These are phyloP conservation scores for Centella asiatica DNA, from an alignment of 129 eudicot genomes.

Conservation along the genomic window DNA sequence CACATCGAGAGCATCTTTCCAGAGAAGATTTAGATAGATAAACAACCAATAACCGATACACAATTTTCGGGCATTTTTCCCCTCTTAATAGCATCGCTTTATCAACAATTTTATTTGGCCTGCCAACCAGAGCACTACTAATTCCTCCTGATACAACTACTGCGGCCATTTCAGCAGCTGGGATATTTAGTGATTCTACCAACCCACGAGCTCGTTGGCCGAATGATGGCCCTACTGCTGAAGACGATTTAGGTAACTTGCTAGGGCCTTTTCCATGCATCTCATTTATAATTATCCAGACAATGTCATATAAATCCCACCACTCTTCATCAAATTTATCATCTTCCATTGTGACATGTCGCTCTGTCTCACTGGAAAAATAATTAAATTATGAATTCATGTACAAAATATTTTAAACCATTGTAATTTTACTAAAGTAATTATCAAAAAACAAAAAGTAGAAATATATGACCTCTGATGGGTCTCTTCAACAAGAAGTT, in stretches of 20 bases:
- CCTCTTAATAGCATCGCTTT: slow-evolving; percentile 91
- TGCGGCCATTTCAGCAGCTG: slow-evolving; percentile 99
- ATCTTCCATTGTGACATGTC: slow-evolving; percentile 26
- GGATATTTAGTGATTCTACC: slow-evolving; percentile 95
- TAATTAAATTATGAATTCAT: background rate
- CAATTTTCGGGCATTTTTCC: slow-evolving; percentile 84
- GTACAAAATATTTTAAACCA: slow-evolving; percentile 10
- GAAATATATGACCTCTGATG: no score
- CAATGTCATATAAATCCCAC: slow-evolving; percentile 85
- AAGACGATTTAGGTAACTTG: slow-evolving; percentile 61
- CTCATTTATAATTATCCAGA: slow-evolving; percentile 65
- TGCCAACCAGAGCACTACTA: slow-evolving; percentile 79
- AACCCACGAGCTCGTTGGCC: slow-evolving; percentile 98
- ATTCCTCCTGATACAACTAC: slow-evolving; percentile 86
- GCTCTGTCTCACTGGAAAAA: slow-evolving; percentile 24
- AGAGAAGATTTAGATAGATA: slow-evolving; percentile 88
- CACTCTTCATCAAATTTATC: slow-evolving; percentile 55
- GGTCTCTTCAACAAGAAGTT: no score
- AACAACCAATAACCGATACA: slow-evolving; percentile 57
- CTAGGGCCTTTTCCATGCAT: slow-evolving; percentile 91
- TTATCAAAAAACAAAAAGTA: no score
- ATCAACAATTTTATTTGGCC: slow-evolving; percentile 70
- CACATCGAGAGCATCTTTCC: slow-evolving; percentile 80
- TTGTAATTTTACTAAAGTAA: background rate
- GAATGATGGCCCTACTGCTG: slow-evolving; percentile 61